Conservation (phyloP, 2,329 filamentous ascomycete species). For the Hymenoscyphus fructigenus region DNA sequence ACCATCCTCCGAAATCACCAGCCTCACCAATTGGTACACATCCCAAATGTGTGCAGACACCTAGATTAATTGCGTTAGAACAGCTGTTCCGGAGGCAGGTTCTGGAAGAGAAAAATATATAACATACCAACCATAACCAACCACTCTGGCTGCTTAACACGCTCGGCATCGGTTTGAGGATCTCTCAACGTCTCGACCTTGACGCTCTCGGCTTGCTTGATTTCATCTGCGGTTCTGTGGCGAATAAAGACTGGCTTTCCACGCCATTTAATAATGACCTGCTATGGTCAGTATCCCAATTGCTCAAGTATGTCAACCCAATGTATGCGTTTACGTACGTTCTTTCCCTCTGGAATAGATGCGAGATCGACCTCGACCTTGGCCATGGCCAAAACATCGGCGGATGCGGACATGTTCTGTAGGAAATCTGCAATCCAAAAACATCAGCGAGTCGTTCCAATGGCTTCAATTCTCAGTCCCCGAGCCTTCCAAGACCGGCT, state of each 20-base stretch:
- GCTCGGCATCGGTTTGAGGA: conserved; percentile 85
- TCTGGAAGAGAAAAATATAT: neutral
- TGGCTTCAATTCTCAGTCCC: conserved; percentile 9
- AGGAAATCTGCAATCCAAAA: conserved; percentile 74
- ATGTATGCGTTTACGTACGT: conserved; percentile 60
- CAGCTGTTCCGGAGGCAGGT: conserved; percentile 8
- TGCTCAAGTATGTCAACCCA: neutral
- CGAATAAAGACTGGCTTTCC: conserved; percentile 99
- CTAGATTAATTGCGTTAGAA: conserved; percentile 44
- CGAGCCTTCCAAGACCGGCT: neutral
- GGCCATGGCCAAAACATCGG: conserved; percentile 97
- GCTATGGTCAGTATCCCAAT: conserved; percentile 20
- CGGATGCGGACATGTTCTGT: conserved; percentile 99
- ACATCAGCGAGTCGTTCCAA: conserved; percentile 28
- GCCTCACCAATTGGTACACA: conserved; percentile 99
- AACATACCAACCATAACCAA: conserved; percentile 89
- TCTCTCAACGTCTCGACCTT: conserved; percentile 83
- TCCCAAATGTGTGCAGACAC: conserved; percentile 98
- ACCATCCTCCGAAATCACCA: conserved; percentile 98
- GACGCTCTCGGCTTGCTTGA: conserved; percentile 89
- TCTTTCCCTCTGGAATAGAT: conserved; percentile 97
- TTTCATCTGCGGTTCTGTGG: conserved; percentile 91
- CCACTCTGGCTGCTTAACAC: conserved; percentile 98
- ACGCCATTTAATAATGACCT: conserved; percentile 99
- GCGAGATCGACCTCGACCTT: conserved; percentile 97